Evolutionary conservation across 805 yeast species (phyloP).

Genomic region (Candida sithepensis): DNA sequence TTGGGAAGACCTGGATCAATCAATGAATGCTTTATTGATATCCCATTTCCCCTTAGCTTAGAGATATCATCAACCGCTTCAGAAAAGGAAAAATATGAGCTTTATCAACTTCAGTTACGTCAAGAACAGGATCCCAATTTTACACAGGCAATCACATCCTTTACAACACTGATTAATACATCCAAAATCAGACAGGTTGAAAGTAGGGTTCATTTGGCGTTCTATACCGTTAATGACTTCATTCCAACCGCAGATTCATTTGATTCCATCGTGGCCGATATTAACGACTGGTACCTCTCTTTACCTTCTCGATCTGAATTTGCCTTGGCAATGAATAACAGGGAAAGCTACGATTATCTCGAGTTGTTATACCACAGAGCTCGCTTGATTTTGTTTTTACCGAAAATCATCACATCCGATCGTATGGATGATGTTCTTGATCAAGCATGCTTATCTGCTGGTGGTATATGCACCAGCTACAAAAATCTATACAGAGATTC

Average conservation of each 20-base stretch:
- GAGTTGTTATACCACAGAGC: conserved; percentile 19
- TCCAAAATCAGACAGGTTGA: conserved; percentile 18
- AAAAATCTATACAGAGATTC: conserved; percentile 17
- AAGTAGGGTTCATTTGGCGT: conserved; percentile 16
- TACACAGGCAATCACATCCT: conserved; percentile 12
- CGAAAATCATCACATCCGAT: conserved; percentile 16
- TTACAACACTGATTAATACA: conserved; percentile 16
- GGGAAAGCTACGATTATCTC: conserved; percentile 19
- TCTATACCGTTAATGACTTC: conserved; percentile 14
- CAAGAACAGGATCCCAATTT: conserved; percentile 14
- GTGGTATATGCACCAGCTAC: conserved; percentile 21
- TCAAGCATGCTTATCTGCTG: conserved; percentile 20
- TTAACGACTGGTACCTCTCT: conserved; percentile 14
- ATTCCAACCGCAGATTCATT: conserved; percentile 13
- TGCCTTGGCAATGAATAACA: conserved; percentile 9
- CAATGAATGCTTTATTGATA: conserved; percentile 19
- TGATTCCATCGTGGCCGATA: conserved; percentile 10
- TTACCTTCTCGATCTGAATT: conserved; percentile 13
- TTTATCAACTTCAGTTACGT: conserved; percentile 12
- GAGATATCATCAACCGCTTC: conserved; percentile 11
- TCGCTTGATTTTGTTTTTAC: conserved; percentile 12
- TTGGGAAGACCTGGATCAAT: conserved; percentile 22
- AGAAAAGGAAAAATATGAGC: conserved; percentile 7
- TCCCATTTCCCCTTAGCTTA: conserved; percentile 20
- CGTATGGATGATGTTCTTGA: conserved; percentile 11